Evolutionary conservation across 2,329 filamentous ascomycete genomes (phyloP).

Genomic region (Coniochaeta sp.): DNA sequence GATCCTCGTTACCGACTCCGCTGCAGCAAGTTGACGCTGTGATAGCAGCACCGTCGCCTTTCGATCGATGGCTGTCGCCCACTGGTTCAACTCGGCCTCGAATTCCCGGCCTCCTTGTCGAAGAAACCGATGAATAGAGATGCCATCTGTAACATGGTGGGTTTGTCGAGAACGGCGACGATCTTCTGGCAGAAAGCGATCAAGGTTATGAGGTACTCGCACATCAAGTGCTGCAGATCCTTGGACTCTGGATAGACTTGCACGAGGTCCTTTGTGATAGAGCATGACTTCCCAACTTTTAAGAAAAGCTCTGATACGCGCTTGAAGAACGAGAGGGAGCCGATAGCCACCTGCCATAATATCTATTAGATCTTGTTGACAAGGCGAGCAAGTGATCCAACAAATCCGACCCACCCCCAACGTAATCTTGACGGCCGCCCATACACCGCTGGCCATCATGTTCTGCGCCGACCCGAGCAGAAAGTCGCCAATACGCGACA

Average conservation of each 20-base stretch:
- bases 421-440: conserved; percentile 7
- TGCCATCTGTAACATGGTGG: neutral
- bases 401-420: conserved; percentile 6
- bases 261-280: conserved; percentile 4
- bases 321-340: conserved; percentile 3
- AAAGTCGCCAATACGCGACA: conserved; percentile 7
- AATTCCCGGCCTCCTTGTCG: conserved; percentile 4
- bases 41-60: neutral
- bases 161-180: neutral
- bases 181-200: conserved; percentile 1
- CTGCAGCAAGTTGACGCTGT: neutral
- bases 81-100: neutral
- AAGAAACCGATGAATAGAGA: conserved; percentile 1
- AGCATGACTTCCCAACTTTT: neutral
- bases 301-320: conserved; percentile 3
- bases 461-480: conserved; percentile 8
- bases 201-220: conserved; percentile 6
- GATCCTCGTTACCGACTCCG: neutral
- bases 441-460: conserved; percentile 10
- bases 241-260: conserved; percentile 3
- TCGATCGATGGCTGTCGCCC: neutral
- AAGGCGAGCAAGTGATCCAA: neutral
- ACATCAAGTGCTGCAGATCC: conserved; percentile 6
- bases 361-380: neutral
- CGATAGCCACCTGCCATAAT: conserved; percentile 3